phyloP scores from a whole-genome alignment of 2,329 filamentous ascomycete genomes.

The Cucurbitaria berberidis region DNA sequence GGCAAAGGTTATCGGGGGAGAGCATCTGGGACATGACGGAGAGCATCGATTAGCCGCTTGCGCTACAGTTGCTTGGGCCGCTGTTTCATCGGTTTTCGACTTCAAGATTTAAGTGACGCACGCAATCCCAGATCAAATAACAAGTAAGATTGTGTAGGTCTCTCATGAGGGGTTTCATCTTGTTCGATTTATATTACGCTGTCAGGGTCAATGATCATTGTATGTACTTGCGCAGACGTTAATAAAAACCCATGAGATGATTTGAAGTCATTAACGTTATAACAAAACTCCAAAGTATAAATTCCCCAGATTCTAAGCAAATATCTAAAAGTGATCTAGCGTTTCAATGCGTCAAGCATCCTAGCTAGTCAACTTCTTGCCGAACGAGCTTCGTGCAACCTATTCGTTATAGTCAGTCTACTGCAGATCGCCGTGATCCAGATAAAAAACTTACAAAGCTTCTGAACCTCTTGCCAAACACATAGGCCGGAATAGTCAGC shows the following conservation, averaged over 20 bases:
- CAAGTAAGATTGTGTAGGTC: neutral
- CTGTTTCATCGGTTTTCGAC: neutral
- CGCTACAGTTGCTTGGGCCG: neutral
- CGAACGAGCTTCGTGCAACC: conserved; percentile 29
- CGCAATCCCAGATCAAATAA: neutral
- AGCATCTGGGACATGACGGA: neutral
- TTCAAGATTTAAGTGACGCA: neutral
- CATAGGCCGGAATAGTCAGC: conserved; percentile 72
- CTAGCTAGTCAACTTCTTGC: conserved; percentile 23
- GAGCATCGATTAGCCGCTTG: neutral
- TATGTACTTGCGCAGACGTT: neutral
- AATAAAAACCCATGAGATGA: neutral
- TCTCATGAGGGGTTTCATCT: too few relatives aligned
- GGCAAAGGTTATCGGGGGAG: neutral
- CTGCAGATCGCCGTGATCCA: neutral
- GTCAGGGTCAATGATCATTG: neutral
- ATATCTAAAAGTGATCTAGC: neutral
- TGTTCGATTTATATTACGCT: neutral
- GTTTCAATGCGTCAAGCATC: neutral
- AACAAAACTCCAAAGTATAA: too few relatives aligned
- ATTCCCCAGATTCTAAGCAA: too few relatives aligned
- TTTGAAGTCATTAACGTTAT: too few relatives aligned
- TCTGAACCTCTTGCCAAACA: conserved; percentile 43
- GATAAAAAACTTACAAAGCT: conserved; percentile 25
- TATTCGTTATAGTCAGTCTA: conserved; percentile 1